These are phyloP conservation scores for Monilinia aucupariae DNA, from an alignment of 2,329 filamentous ascomycete genomes.

Conservation along the genomic window DNA sequence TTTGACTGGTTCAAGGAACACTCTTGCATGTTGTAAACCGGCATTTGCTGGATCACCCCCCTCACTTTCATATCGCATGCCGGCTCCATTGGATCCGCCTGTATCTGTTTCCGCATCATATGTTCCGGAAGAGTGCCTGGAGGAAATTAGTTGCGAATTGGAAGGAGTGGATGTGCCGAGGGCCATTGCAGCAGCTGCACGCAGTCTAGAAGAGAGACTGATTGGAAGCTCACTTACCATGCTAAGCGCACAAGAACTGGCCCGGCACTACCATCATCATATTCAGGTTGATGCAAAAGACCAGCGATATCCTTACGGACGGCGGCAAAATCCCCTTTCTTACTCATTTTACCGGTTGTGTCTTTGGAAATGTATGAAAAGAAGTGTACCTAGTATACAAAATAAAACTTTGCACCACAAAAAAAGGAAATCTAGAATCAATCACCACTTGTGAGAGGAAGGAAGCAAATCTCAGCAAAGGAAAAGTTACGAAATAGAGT, in stretches of 20 bases:
- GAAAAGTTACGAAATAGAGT: conserved; percentile 18
- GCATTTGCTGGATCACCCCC: conserved; percentile 61
- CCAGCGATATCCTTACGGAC: conserved; percentile 10
- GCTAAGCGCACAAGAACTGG: conserved; percentile 59
- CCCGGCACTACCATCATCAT: conserved; percentile 60
- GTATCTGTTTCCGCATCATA: conserved; percentile 55
- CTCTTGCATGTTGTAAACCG: conserved; percentile 56
- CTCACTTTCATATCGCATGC: conserved; percentile 60
- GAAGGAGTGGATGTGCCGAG: not conserved
- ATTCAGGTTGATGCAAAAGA: conserved; percentile 54
- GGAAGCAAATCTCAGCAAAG: not conserved
- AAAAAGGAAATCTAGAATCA: conserved; percentile 1
- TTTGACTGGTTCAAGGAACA: conserved; percentile 60
- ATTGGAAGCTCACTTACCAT: conserved; percentile 42
- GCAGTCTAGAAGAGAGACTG: not conserved
- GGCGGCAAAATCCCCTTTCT: conserved; percentile 61
- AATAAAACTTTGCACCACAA: not conserved
- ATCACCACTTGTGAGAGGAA: not conserved
- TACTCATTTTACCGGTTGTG: conserved; percentile 24
- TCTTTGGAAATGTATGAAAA: not conserved
- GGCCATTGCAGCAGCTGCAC: not conserved
- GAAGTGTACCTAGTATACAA: not conserved
- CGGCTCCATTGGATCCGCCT: conserved; percentile 59
- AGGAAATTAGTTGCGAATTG: not conserved
- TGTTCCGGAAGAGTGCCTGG: conserved; percentile 58